Base-by-base conservation (phyloP, 495 filamentous ascomycete species). In the Rostrohypoxylon terebratum region DNA sequence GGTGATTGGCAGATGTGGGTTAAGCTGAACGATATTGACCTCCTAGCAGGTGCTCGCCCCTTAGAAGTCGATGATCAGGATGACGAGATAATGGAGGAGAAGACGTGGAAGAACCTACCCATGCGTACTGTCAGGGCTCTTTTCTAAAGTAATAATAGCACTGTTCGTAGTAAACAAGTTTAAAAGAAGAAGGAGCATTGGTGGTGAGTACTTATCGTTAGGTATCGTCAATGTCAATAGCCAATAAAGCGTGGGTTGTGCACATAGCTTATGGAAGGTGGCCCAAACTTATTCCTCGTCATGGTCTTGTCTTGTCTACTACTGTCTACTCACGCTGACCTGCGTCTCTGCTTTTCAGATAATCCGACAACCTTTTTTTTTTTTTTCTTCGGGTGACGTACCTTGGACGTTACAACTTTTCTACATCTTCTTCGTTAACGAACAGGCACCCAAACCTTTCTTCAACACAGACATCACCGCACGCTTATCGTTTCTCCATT, bases 1-100 rank as follows among this genome's bases (percentile, higher is more conserved):
- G 89, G 92, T 18, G 85, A 91, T 63, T 87, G 93, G 58, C 89
- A 92, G 50, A 69, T 95, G 57, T 92, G 93, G 77, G 77, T 94
- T 16, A 74, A 75, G 0, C 72, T 81, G 0, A 40, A 69, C 18
- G 80, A 82, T 23, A 77, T 83, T 16, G 81, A 83, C 50, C 79
- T 83, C 9, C 73, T 58, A 42, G 77, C 71, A 10, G 80, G 79
- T 16, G 63, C 75, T 21, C 78, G 80, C 8, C 68, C 77, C 18
- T 31, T 69, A 16, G 60, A 75, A 0, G 42, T 66, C 1, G 67
- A 59, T 11, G 76, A 78, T 1, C 68, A 75, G 5, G 76, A 77
- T 13, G 66, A 65, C 3, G 53, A 57, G 3, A 45, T 45, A 1
- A 16, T 58, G 11, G 21, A 60, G 18, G 36, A 54, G 44, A 74